These are phyloP conservation scores for Umbelopsis sp. DNA, from an alignment of 192 early-diverging fungal species.

Conservation along the genomic window DNA sequence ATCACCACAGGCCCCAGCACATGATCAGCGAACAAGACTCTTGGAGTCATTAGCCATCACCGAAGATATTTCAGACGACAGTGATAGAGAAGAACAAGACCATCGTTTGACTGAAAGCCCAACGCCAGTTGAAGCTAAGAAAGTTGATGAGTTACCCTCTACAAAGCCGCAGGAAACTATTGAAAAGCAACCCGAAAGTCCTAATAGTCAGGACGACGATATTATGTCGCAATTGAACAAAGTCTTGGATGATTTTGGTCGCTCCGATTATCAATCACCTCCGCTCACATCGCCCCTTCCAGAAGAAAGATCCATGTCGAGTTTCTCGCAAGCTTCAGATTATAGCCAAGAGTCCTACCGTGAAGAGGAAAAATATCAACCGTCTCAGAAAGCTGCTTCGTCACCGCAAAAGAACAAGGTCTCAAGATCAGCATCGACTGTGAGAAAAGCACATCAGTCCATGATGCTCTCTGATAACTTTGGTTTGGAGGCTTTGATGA, in stretches of 20 bases:
- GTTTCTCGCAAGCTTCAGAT: neutral
- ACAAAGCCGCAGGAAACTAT: neutral
- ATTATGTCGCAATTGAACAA: conserved; percentile 19
- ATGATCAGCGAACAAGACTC: neutral
- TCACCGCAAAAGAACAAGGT: neutral
- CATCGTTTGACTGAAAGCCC: neutral
- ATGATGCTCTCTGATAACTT: conserved; percentile 45
- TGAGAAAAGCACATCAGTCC: conserved; percentile 27
- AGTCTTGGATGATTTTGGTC: conserved; percentile 13
- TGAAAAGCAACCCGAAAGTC: neutral
- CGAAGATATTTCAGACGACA: conserved; percentile 17
- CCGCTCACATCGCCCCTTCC: neutral
- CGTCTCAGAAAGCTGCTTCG: neutral
- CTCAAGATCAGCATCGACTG: neutral
- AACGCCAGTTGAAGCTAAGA: neutral
- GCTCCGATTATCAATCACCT: conserved; percentile 1
- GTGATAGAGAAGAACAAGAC: neutral
- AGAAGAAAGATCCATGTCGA: conserved; percentile 1
- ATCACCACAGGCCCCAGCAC: neutral
- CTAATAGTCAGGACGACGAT: conserved; percentile 5
- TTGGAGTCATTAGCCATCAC: neutral
- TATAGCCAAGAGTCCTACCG: conserved; percentile 1
- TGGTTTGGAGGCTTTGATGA: conserved; percentile 50
- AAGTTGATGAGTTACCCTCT: neutral
- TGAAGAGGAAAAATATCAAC: neutral